Conservation (phyloP, 148 eudicot species). For the Silene conica region DNA sequence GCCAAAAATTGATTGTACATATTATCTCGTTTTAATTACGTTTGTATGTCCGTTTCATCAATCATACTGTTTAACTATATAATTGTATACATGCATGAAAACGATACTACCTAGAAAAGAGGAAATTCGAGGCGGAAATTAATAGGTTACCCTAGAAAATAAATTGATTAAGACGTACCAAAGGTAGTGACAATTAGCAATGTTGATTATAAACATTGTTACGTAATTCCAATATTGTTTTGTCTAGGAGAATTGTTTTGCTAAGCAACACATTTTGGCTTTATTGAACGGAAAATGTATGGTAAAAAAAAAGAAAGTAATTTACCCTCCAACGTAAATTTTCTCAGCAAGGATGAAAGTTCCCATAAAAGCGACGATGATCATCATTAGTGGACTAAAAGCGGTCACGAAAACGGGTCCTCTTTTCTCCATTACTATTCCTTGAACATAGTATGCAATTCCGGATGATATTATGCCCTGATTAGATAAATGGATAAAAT, state of each 20-base stretch:
- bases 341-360: conserved; percentile 93
- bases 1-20: conserved; percentile 5
- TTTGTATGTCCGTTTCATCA: background rate
- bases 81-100: background rate
- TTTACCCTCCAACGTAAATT: conserved; percentile 63
- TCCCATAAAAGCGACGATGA: conserved; percentile 95
- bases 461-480: conserved; percentile 59
- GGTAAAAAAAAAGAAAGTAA: background rate
- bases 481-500: too few relatives aligned
- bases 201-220: background rate
- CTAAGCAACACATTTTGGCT: too few relatives aligned
- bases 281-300: too few relatives aligned
- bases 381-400: conserved; percentile 97
- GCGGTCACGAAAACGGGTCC: conserved; percentile 96
- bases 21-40: conserved; percentile 5
- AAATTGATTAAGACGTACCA: conserved; percentile 2
- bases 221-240: background rate
- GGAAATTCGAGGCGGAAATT: conserved; percentile 5
- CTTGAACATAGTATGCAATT: conserved; percentile 92
- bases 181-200: background rate
- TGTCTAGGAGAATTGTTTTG: background rate
- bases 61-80: background rate
- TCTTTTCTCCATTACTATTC: conserved; percentile 81
- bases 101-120: conserved; percentile 13
- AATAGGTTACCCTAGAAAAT: background rate